phyloP scores from a whole-genome alignment of 371 early-diverging fungal genomes.

The Zychaea mexicana region DNA sequence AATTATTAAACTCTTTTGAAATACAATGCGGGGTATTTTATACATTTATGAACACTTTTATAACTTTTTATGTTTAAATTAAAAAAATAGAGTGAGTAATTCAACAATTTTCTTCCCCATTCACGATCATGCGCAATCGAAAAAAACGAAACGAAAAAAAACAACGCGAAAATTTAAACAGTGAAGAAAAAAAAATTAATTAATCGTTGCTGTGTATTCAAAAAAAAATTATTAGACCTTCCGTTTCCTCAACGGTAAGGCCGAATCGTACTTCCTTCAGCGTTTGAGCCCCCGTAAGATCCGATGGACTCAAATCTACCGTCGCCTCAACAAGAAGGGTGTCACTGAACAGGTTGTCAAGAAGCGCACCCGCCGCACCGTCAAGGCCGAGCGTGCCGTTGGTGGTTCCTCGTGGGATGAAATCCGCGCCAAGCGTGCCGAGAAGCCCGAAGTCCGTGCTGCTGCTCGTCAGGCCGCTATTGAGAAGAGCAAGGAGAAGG shows the following conservation, averaged over 20 bases:
- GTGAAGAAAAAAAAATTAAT: not conserved
- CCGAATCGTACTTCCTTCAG: conserved; percentile 94
- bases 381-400: conserved; percentile 96
- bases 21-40: not conserved
- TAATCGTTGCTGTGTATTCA: not conserved
- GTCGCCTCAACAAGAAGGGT: conserved; percentile 98
- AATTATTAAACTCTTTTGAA: not conserved
- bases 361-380: conserved; percentile 93
- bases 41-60: not conserved
- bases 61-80: not conserved
- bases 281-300: conserved; percentile 97
- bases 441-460: conserved; percentile 93
- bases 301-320: conserved; percentile 96
- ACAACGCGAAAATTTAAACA: not conserved
- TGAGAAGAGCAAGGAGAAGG: conserved; percentile 68
- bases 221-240: conserved; percentile 60
- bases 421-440: conserved; percentile 94
- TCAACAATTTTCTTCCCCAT: too few relatives aligned
- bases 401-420: conserved; percentile 95
- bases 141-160: not conserved
- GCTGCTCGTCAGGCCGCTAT: conserved; percentile 90
- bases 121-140: not conserved
- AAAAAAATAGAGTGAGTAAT: conserved; percentile 1
- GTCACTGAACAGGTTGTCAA: conserved; percentile 93
- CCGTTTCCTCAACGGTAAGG: conserved; percentile 96